Evolutionary conservation across 2,329 filamentous ascomycete genomes (phyloP), one percentile per base, ranked within the genome.

Genomic region (Neofusicoccum ribis): DNA sequence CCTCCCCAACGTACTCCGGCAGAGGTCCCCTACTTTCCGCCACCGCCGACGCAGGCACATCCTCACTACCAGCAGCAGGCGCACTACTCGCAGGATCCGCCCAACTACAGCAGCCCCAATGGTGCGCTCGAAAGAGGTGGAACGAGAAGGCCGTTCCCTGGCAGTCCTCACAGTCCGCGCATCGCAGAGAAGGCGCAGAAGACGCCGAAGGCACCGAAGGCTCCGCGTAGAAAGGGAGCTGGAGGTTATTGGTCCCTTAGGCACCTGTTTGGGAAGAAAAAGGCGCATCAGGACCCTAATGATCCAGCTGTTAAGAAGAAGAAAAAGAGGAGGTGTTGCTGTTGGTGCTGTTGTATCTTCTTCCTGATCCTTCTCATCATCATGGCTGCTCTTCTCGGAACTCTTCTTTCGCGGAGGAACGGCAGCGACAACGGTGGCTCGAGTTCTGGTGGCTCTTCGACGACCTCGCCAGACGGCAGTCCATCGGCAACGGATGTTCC

Each of bases 301-400:
- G 68, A 73, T 41, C 68, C 72, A 6, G 6, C 46, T 4, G 52
- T 50, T 20, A 72, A 74, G 65, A 73, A 73, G 66, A 71, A 71
- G 43, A 74, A 73, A 65, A 72, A 71, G 67, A 77, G 72, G 50
- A 70, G 70, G 39, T 73, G 72, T 5, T 70, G 71, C 63, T 67
- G 70, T 41, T 76, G 75, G 47, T 77, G 76, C 50, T 78, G 76
- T 56, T 67, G 77, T 17, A 54, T 77, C 7, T 67, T 74, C 54
- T 67, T 72, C 44, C 72, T 72, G 56, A 65, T 82, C 31, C 66
- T 79, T 44, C 72, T 79, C 2, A 71, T 81, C 37, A 67, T 78
- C 59, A 70, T 74, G 41, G 73, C 82, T 41, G 75, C 80, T 31
- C 72, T 80, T 1, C 69, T 81, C 15, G 67, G 73, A 11, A 72